Base-by-base conservation (phyloP, 345 rosid genomes). In the Syzygium aromaticum region DNA sequence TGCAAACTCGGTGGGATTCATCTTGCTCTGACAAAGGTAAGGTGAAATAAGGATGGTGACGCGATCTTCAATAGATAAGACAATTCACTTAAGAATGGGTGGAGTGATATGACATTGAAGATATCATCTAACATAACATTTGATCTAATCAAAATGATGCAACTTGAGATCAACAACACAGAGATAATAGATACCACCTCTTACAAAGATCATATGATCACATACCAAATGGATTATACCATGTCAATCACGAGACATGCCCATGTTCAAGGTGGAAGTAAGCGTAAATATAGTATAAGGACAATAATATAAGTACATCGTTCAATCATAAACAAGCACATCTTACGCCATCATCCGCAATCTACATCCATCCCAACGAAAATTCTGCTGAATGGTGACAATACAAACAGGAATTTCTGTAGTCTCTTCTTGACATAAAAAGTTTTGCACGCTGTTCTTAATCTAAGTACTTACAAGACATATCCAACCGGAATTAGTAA, bases 1-100 rank as follows among this genome's bases (percentile, higher is more conserved):
- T 0, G 98, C 98, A 87, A 93, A 96, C 89, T 94, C 94, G 89
- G 82, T 80, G 13, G 95, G 98, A 61, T 85, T 90, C 93, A 91
- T 93, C 89, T 84, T 89, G 89, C 98, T 93, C 96, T 96, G 94
- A 54, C 52, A 80, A 7, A 17, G 67, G 56, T 21, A 51, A 25
- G 52, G 25, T 73, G 25, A 38, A 73, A 33, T 73, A 17, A 33
- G 22, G 0, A 33, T 0, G 12, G 80, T 73, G 21, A 54, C 1
- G 28, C 16, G 27, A 86, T 43, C 52, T 85, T 53, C 53, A 8
- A 33, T 38, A 61, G 38, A 73, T 30, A 46, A 86, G 28, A 17
- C 23, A 1, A 28, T 49, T 23, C 53, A 43, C 2, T 63, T 43
- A 27, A 52, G 30, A 61, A 56, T 27, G 51, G 22, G 13, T 51